Conservation (phyloP, 2,329 filamentous ascomycete species). For the Coniochaeta prunicola region DNA sequence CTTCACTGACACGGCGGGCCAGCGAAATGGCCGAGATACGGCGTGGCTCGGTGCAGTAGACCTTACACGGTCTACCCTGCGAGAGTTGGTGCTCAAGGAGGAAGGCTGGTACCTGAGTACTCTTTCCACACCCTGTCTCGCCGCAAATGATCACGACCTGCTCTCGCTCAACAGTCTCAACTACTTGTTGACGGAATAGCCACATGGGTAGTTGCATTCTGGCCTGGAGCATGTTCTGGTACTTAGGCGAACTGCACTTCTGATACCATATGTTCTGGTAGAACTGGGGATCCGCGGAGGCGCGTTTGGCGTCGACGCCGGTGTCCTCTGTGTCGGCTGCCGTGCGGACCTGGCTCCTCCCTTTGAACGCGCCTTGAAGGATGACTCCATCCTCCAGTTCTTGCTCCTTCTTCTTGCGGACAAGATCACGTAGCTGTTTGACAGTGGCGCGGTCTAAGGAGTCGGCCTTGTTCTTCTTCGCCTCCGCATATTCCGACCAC, state of each 20-base stretch:
- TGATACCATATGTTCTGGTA: constrained; percentile 53
- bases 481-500: constrained; percentile 70
- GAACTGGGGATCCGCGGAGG: constrained; percentile 34
- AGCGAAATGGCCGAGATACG: constrained; percentile 95
- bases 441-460: constrained; percentile 62
- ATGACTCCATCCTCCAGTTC: constrained; percentile 70
- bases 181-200: constrained; percentile 70
- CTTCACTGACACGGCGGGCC: constrained; percentile 86
- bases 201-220: constrained; percentile 86
- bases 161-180: constrained; percentile 68
- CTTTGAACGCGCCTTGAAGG: constrained; percentile 68
- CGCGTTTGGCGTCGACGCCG: constrained; percentile 33
- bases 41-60: constrained; percentile 92
- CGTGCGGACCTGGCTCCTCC: constrained; percentile 40
- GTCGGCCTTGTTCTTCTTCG: constrained; percentile 64
- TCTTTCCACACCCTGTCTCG: constrained; percentile 96
- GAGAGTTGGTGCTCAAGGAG: constrained; percentile 83
- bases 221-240: constrained; percentile 70
- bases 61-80: constrained; percentile 74
- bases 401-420: constrained; percentile 61
- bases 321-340: constrained; percentile 43
- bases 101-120: constrained; percentile 93
- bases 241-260: constrained; percentile 52
- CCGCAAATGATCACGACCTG: constrained; percentile 92
- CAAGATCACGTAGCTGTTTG: constrained; percentile 59